Evolutionary conservation across 768 basidiomycete species (phyloP), one percentile per base, ranked within the genome.

Genomic region (Leucogyrophana mollusca): DNA sequence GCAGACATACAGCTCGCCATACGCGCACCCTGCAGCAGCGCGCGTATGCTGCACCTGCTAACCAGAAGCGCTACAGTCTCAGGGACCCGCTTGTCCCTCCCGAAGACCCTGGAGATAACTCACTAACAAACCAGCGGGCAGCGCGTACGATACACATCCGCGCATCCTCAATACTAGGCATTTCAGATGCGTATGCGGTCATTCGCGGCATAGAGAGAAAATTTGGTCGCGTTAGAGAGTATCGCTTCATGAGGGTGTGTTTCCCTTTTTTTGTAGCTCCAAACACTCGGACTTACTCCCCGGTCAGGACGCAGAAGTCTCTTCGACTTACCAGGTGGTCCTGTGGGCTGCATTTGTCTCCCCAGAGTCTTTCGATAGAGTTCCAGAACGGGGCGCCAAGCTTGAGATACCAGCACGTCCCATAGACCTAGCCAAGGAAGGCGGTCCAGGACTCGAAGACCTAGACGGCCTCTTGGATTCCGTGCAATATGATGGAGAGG

Each of bases 191-290:
- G 4, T 69, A 75, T 7, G 67, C 76, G 37, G 67, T 82, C 37
- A 57, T 85, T 45, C 74, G 78, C 37, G 76, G 72, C 7, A 53
- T 85, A 22, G 84, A 87, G 63, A 70, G 71, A 14, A 73, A 71
- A 44, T 80, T 75, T 58, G 80, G 80, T 11, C 61, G 67, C 8
- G 55, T 82, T 25, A 58, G 68, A 21, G 75, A 77, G 39, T 45
- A 45, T 27, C 44, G 40, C n/a, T 45, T 45, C 3, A 22, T 43
- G 16, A 23, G 44, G 44, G 44, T 45, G 18, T 23, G 44, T 25
- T 17, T 17, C 14, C 18, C 18, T 18, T 14, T 30, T 24, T 23
- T 38, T 14, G 35, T 11, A 1, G 9, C 18, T 37, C 18, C 30
- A n/a, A n/a, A n/a, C n/a, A n/a, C n/a, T n/a, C n/a, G n/a, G 3